Base-by-base conservation (phyloP, 495 filamentous ascomycete genomes). In the Xylaria intraflava region DNA sequence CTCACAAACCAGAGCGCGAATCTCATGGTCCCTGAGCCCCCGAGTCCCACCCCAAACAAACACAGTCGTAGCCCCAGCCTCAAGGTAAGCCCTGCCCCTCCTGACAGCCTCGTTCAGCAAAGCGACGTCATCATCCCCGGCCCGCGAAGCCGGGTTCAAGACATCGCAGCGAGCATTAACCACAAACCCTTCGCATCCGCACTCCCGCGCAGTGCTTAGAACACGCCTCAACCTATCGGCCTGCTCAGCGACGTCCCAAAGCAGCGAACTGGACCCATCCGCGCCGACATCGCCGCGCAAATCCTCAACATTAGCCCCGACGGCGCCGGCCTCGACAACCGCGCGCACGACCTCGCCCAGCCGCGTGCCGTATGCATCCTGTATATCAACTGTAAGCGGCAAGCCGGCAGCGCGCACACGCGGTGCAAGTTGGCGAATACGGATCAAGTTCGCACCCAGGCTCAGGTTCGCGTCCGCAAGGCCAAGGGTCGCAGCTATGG, bases 1-100 rank as follows among this genome's bases (percentile, higher is more conserved):
- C 14, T 48, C 69, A 22, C 41, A 48, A 9, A 69, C 66, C 5
- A 49, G 22, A n/a, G 22, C 19, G 0, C 31, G 6, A 12, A 50
- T 17, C 36, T 40, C 35, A 2, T 41, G 75, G 49, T 36, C 52
- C 46, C 54, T 48, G n/a, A 76, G 52, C 0, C 70, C 69, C 4
- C 70, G 41, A 0, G 60, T 43, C 0, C 72, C 72, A 42, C 75
- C 76, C 73, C 73, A 77, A 20, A 77, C 70, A 69, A 78, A 78
- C 0, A 78, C 73, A 1, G 69, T 75, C 7, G 57, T 62, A 4
- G 64, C 64, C 10, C 74, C 73, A 14, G 73, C 74, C 1, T 64
- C 64, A 19, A 78, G 54, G 62, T 69, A 78, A 16, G 62, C 63
- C 49, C 62, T 69, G 0, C 76, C 76, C 3, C 75, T 56, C 24